Base-by-base conservation (phyloP, 192 early-diverging fungal genomes). In the Coemansia sp. region DNA sequence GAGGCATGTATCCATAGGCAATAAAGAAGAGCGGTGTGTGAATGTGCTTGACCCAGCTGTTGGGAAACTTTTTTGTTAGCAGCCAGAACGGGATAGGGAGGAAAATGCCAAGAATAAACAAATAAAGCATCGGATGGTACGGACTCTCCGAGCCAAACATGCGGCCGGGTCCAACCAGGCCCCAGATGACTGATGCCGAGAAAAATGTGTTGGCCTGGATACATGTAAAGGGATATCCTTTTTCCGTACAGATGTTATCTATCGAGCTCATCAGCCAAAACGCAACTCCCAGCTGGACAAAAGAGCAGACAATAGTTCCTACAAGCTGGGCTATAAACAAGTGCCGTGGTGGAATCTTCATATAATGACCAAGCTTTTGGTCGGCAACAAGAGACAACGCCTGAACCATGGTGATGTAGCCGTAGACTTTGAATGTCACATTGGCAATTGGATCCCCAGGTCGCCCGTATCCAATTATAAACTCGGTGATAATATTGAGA, bases 401-500 rank as follows among this genome's bases (percentile, higher is more conserved):
- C 71, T 98, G 94, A 12, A 77, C 67, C 79, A 93, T 84, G 14
- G 89, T 85, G 56, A 90, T 94, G 69, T 88, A 89, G 55, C 91
- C 92, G 46, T 93, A 87, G 22, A 91, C 89, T 75, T 96, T 96
- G 87, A 94, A 96, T 2, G 90, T 88, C 53, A 94, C 88, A 53
- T 93, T 92, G 61, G 88, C 90, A 17, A 93, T 90, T 11, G 92
- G 86, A 58, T 94, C 76, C 19, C 93, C 95, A 9, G 92, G 90
- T 0, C 89, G 74, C 6, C 70, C 76, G 46, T 90, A 91, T 56
- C 95, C 95, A 48, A 88, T 89, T 55, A 95, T 86, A 63, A 94
- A 89, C 84, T 97, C 92, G 53, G 90, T 91, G 50, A 95, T 84
- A 45, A 97, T 86, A 72, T 96, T 95, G 41, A 94, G 81, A 37